Evolutionary conservation across 2,329 filamentous ascomycete species (phyloP), one percentile per base, ranked within the genome.

Genomic region (Colletotrichum zoysiae): DNA sequence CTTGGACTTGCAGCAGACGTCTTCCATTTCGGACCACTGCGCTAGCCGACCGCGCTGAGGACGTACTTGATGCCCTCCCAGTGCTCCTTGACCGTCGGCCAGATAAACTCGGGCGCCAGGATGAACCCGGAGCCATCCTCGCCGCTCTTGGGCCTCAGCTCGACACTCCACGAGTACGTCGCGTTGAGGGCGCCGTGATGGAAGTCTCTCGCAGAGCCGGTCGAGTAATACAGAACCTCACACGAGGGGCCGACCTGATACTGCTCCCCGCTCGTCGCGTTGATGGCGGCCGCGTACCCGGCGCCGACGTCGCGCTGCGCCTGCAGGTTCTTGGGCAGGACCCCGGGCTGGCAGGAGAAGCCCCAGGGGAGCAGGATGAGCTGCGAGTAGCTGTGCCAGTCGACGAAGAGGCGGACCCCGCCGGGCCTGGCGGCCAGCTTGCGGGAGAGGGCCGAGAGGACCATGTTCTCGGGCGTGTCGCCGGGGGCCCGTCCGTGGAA

Each of bases 361-460:
- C 88, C 88, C 77, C 88, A 90, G 9, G 84, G 86, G 23, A 86
- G 84, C 59, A 89, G 81, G 66, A 89, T 84, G 63, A 84, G 82
- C 75, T 90, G 87, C 18, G 83, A 82, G 79, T 90, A 90, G 30
- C 86, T 85, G 78, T 90, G 89, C 78, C 87, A 87, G 78, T 91
- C 89, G 76, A 90, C 85, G 79, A 87, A 91, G 16, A 88, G 79
- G 66, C 86, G 84, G 65, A 89, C 82, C 3, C 86, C 86, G 60
- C 84, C 82, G 4, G 73, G 42, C 20, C 78, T 78, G 2, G 78
- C 77, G 4, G 82, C 80, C 33, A 90, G 76, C 50, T 79, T 76
- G 59, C 83, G 81, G 26, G 87, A 80, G 57, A 86, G 85, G 6
- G 82, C 81, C 40, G 83, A 83, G 46, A 90, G 80, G 5, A 79